A percentile compares a stretch with the other conserved stretches of the same genome.
phyloP scores from a whole-genome alignment of 2,329 filamentous ascomycete genomes.

The Fulvia fulva region DNA sequence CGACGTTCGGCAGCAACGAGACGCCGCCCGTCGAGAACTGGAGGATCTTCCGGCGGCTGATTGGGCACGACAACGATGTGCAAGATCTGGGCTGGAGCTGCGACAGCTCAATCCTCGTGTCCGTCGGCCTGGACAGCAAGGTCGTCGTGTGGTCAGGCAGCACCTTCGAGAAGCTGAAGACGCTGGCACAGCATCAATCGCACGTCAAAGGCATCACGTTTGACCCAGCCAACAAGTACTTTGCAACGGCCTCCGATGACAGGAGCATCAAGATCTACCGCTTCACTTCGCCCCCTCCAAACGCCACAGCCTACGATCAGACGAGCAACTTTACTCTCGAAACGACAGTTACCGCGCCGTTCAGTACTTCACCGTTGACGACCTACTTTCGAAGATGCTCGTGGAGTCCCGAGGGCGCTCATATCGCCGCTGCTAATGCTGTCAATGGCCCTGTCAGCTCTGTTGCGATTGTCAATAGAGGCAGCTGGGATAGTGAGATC shows the following conservation, averaged over 20 bases:
- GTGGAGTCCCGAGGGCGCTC: conserved; percentile 95
- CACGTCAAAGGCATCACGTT: conserved; percentile 99
- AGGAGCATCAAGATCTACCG: conserved; percentile 94
- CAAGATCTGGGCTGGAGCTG: conserved; percentile 96
- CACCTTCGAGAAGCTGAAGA: conserved; percentile 97
- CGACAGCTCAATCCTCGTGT: conserved; percentile 92
- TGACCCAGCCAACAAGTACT: conserved; percentile 98
- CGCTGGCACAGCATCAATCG: conserved; percentile 85
- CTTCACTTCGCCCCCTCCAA: conserved; percentile 85
- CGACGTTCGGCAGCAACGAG: conserved; percentile 82
- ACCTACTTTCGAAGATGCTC: conserved; percentile 96
- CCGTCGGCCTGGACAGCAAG: conserved; percentile 94
- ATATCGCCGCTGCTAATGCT: conserved; percentile 94
- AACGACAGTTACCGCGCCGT: conserved; percentile 82
- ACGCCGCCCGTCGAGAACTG: conserved; percentile 93
- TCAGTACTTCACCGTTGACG: conserved; percentile 85
- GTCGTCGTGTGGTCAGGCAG: conserved; percentile 97
- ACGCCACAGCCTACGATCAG: conserved; percentile 90
- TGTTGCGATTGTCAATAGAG: conserved; percentile 90
- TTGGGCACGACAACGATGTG: conserved; percentile 97
- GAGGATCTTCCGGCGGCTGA: conserved; percentile 89
- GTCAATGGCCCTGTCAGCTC: conserved; percentile 97
- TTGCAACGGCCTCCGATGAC: conserved; percentile 95
- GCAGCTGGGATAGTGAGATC: conserved; percentile 92
- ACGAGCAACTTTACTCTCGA: conserved; percentile 95